Base-by-base conservation (phyloP, 371 early-diverging fungal species). In the Encephalitozoon cuniculi region DNA sequence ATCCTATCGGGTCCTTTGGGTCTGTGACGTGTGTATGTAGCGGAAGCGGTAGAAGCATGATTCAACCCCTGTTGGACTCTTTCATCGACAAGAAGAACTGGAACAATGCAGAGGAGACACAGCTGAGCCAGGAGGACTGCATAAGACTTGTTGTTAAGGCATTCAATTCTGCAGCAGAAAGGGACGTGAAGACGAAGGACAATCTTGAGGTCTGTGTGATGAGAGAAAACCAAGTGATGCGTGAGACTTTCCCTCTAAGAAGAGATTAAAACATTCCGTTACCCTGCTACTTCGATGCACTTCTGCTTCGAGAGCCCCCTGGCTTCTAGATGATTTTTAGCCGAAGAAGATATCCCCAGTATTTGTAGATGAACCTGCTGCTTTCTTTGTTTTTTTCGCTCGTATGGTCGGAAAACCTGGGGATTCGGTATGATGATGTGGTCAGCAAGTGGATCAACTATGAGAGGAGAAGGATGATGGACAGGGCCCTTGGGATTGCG, bases 161-260 rank as follows among this genome's bases (percentile, higher is more conserved):
- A 18, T 99, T 97, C 85, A 92, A 92, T 15, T 89, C 93, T 28
- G 97, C 96, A 34, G 90, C 97, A 4, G 99, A 99, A 86, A 91
- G 96, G 79, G 97, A 99, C 86, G 97, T 97, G 73, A 91, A 97
- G 86, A 99, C 99, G 15, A 97, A 97, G 77, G 99, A 99, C 86
- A 88, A 86, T 80, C 86, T 97, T 11, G 94, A 99, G 79, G 88
- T 97, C 75, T 94, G 89, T 82, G 88, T 93, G 52, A 88, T 97
- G 63, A 90, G 88, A 66, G 88, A 86, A 76, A 88, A 89, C 18
- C 92, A 91, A 39, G 90, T 93, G 39, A 86, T 87, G 68, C 86
- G 89, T 76, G 87, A 90, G 82, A 82, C 84, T 75, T 85, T 88
- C 79, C 87, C 87, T 44, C 87, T 97, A 84, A 88, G 89, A 83